Evolutionary conservation across 2,329 filamentous ascomycete genomes (phyloP).

Genomic region (Paracoccidioides lutzii): DNA sequence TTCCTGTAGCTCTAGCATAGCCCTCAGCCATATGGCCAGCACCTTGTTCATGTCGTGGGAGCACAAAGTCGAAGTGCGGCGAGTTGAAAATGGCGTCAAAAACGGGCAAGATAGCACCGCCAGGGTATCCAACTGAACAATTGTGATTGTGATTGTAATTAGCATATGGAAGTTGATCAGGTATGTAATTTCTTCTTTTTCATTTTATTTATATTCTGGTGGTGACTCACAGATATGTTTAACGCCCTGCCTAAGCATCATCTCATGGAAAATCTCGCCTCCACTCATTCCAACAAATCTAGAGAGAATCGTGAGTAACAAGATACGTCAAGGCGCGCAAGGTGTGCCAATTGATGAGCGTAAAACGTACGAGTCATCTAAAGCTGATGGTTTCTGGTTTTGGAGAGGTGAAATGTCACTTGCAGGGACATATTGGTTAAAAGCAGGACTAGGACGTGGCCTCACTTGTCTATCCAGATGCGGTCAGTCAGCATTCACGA

Average conservation of each 20-base stretch:
- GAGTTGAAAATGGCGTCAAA: constrained; percentile 99
- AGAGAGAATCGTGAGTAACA: background rate
- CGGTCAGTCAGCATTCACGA: constrained; percentile 3
- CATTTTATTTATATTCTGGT: background rate
- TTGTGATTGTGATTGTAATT: background rate
- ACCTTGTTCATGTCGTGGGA: constrained; percentile 92
- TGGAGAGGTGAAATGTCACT: constrained; percentile 58
- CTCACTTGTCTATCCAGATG: constrained; percentile 37
- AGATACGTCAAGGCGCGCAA: background rate
- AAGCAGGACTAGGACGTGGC: constrained; percentile 48
- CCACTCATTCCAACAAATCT: constrained; percentile 90
- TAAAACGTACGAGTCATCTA: constrained; percentile 64
- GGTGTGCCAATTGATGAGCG: background rate
- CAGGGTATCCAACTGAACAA: constrained; percentile 67
- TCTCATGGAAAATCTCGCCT: constrained; percentile 96
- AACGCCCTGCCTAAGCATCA: constrained; percentile 88
- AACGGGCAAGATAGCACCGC: constrained; percentile 90
- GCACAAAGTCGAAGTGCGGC: constrained; percentile 87
- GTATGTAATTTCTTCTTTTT: background rate
- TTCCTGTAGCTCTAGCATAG: constrained; percentile 84
- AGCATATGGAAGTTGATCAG: background rate
- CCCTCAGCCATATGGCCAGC: constrained; percentile 98
- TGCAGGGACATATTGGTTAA: constrained; percentile 40
- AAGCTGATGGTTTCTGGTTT: constrained; percentile 46
- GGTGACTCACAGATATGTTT: constrained; percentile 77